Conservation (phyloP, 345 rosid species). For the Erysimum cheiranthoides region DNA sequence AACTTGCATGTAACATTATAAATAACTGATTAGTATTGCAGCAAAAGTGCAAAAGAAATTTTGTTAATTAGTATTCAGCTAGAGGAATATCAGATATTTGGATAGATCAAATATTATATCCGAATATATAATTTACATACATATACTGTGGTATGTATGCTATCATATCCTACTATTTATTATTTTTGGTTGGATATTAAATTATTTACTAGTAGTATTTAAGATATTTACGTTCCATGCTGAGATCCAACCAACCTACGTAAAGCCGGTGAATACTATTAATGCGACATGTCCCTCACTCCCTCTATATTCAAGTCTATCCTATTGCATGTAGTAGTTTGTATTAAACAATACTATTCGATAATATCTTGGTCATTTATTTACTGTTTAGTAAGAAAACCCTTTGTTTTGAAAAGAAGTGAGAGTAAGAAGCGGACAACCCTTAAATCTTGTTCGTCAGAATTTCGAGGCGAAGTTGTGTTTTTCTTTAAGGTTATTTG, state of each 20-base stretch:
- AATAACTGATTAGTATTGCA: not conserved
- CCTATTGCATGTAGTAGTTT: constrained; percentile 18
- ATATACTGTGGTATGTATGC: not conserved
- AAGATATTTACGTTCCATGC: constrained; percentile 14
- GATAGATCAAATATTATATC: not conserved
- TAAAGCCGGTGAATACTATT: constrained; percentile 24
- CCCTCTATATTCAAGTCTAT: constrained; percentile 24
- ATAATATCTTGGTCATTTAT: not conserved
- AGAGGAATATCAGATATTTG: not conserved
- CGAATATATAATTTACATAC: not conserved
- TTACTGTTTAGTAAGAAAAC: not conserved
- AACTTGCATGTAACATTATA: not conserved
- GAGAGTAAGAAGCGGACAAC: not conserved
- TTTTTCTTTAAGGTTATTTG: constrained; percentile 13
- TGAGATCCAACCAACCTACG: constrained; percentile 27
- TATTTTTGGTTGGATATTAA: not conserved
- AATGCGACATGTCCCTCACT: constrained; percentile 16
- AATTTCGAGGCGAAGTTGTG: constrained; percentile 20
- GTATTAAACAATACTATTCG: not conserved
- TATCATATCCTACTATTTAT: not conserved
- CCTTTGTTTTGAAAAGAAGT: not conserved
- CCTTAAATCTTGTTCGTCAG: not conserved
- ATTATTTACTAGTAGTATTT: no score
- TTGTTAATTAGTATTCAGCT: not conserved
- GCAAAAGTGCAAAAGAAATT: not conserved